phyloP scores from a whole-genome alignment of 2,329 filamentous ascomycete species.

The Fusarium sp. region DNA sequence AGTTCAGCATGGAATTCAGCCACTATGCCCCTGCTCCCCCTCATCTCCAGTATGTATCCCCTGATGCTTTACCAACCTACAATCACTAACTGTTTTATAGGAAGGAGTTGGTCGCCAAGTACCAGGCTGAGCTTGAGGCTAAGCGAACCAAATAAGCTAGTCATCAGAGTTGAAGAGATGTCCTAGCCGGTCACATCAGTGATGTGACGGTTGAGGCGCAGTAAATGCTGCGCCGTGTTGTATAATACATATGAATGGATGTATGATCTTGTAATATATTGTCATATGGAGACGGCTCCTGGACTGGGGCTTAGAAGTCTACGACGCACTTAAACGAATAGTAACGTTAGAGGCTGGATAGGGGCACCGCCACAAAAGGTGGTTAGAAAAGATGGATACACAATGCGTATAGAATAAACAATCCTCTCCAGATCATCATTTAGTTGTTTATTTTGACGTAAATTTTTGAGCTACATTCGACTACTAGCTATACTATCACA shows the following conservation, averaged over 20 bases:
- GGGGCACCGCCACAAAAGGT: slow-evolving; percentile 6
- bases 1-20: slow-evolving; percentile 99
- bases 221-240: slow-evolving; percentile 31
- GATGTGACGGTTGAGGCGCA: slow-evolving; percentile 26
- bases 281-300: slow-evolving; percentile 31
- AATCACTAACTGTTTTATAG: slow-evolving; percentile 53
- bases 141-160: slow-evolving; percentile 67
- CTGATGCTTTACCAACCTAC: not conserved
- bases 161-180: slow-evolving; percentile 6
- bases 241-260: slow-evolving; percentile 46
- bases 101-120: slow-evolving; percentile 72
- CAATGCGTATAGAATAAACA: slow-evolving; percentile 44
- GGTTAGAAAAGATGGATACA: slow-evolving; percentile 30
- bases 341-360: slow-evolving; percentile 17
- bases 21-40: slow-evolving; percentile 91
- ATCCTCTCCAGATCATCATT: slow-evolving; percentile 43
- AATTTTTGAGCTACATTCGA: slow-evolving; percentile 13
- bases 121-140: slow-evolving; percentile 71
- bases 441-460: slow-evolving; percentile 8
- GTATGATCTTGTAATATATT: slow-evolving; percentile 51
- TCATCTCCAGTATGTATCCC: slow-evolving; percentile 83
- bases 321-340: slow-evolving; percentile 38
- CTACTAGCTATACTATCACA: slow-evolving; percentile 4
- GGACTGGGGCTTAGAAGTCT: slow-evolving; percentile 27
- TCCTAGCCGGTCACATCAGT: slow-evolving; percentile 3